Conservation (phyloP, 768 basidiomycete species). For the Crassisporium funariophilum region DNA sequence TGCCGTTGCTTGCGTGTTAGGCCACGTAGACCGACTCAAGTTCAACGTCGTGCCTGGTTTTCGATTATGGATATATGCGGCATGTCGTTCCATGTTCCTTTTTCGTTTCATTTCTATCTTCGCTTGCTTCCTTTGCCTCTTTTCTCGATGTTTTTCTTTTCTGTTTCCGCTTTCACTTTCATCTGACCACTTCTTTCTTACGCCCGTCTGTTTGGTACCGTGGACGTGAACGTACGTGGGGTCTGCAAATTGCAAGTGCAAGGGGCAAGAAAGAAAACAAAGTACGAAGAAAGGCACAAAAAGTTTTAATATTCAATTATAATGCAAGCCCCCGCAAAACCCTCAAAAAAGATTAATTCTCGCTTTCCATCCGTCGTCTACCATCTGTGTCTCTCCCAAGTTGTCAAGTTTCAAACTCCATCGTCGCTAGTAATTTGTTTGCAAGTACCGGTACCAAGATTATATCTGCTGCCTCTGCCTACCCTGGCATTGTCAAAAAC, state of each 20-base stretch:
- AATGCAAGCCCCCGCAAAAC: slow-evolving; percentile 11
- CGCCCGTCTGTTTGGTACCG: slow-evolving; percentile 14
- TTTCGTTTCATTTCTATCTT: slow-evolving; percentile 25
- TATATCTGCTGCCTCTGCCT: slow-evolving; percentile 26
- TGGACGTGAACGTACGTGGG: slow-evolving; percentile 13
- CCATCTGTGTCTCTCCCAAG: slow-evolving; percentile 24
- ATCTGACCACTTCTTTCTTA: slow-evolving; percentile 25
- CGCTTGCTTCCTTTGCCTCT: slow-evolving; percentile 6
- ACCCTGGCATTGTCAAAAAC: no score
- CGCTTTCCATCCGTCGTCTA: slow-evolving; percentile 24
- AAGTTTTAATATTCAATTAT: neutral
- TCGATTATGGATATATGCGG: slow-evolving; percentile 38
- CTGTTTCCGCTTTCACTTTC: slow-evolving; percentile 10
- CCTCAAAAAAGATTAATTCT: slow-evolving; percentile 17
- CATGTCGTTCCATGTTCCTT: slow-evolving; percentile 44
- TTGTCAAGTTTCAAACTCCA: slow-evolving; percentile 30
- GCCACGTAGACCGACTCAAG: slow-evolving; percentile 20
- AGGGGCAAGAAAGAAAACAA: slow-evolving; percentile 22
- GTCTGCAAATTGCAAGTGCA: slow-evolving; percentile 22
- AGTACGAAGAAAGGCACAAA: no score
- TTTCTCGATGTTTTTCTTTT: slow-evolving; percentile 5
- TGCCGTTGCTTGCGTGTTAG: no score
- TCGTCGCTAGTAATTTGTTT: slow-evolving; percentile 34
- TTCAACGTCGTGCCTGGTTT: slow-evolving; percentile 14
- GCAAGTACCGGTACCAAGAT: slow-evolving; percentile 31